Base-by-base conservation (phyloP, 352 stramenopile genomes). In the Phytopythium delawarense region DNA sequence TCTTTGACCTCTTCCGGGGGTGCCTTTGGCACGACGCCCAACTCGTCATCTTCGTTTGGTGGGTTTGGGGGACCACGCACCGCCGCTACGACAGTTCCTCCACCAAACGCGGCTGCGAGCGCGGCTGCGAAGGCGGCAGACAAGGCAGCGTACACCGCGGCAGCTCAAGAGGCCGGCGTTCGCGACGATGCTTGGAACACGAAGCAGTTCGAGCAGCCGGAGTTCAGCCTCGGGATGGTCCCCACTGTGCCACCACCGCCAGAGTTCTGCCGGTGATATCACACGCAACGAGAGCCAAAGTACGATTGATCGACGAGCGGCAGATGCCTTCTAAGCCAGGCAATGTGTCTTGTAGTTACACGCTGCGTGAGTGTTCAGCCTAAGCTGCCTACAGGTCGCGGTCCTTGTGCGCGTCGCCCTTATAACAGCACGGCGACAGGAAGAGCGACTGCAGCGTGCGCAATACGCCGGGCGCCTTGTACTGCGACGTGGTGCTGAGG, bases 101-200 rank as follows among this genome's bases (percentile, higher is more conserved):
- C 28, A 32, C 28, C 28, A 32, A 23, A 40, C 5, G 30, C 42
- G 6, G 6, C 56, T 5, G 15, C 9, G 28, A 32, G 5, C 9
- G 56, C n/a, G 5, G 23, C 56, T 16, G 15, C n/a, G 15, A 54
- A 61, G 28, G 37, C 56, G 20, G 56, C 32, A 18, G 25, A 61
- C 42, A 61, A 52, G 42, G 32, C 56, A 12, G 56, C 56, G 28
- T 61, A 61, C 42, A 12, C 56, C 2, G 45, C 56, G 8, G 55
- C 62, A 18, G 55, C 59, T 39, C 70, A 59, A 51, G 57, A 66
- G 23, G 72, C 57, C 30, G 73, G 67, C 59, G 61, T 62, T 55
- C 74, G 78, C 18, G 81, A 89, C 60, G 79, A 89, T 23, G 71
- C 76, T 23, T 91, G 81, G 81, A 89, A 89, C 62, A 45, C 51